Conservation (phyloP, 2,329 filamentous ascomycete species). For the Colletotrichum sidae region DNA sequence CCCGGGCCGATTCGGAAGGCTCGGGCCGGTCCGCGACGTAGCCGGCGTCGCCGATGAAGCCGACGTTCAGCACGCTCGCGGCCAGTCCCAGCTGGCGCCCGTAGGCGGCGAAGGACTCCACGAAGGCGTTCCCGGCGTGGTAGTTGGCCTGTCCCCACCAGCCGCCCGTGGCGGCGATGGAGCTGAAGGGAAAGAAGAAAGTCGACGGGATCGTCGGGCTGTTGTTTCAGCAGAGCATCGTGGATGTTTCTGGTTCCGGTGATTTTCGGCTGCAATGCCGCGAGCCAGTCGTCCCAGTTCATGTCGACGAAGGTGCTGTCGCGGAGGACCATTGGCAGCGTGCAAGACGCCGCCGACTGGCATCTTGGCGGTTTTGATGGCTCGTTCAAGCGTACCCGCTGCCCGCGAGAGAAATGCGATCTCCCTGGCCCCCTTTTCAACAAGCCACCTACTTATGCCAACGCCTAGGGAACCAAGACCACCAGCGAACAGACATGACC, state of each 20-base stretch:
- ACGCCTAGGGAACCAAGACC: conserved; percentile 47
- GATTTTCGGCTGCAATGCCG: conserved; percentile 52
- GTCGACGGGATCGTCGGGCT: conserved; percentile 42
- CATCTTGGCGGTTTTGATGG: conserved; percentile 37
- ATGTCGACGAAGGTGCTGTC: conserved; percentile 47
- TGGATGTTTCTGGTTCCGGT: conserved; percentile 57
- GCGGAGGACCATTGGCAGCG: conserved; percentile 51
- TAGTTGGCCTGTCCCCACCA: conserved; percentile 53
- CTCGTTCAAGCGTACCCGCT: conserved; percentile 31
- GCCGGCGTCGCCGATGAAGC: conserved; percentile 51
- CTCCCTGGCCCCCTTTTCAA: conserved; percentile 43
- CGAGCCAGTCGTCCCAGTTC: conserved; percentile 49
- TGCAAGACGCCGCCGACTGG: conserved; percentile 55
- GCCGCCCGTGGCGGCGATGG: conserved; percentile 49
- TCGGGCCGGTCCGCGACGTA: conserved; percentile 48
- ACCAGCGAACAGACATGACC: conserved; percentile 45
- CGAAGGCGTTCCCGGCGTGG: conserved; percentile 53
- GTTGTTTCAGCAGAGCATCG: conserved; percentile 30
- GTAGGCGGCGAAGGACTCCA: conserved; percentile 52
- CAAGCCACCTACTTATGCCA: conserved; percentile 44
- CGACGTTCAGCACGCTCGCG: conserved; percentile 53
- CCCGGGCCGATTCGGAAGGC: conserved; percentile 37
- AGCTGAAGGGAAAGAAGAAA: conserved; percentile 54
- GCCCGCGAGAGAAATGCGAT: conserved; percentile 44
- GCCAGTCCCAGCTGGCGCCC: conserved; percentile 49